A percentile compares a stretch with the other conserved stretches of the same genome.
phyloP scores from a whole-genome alignment of 352 stramenopile genomes.

The Peronosclerospora sorghi region DNA sequence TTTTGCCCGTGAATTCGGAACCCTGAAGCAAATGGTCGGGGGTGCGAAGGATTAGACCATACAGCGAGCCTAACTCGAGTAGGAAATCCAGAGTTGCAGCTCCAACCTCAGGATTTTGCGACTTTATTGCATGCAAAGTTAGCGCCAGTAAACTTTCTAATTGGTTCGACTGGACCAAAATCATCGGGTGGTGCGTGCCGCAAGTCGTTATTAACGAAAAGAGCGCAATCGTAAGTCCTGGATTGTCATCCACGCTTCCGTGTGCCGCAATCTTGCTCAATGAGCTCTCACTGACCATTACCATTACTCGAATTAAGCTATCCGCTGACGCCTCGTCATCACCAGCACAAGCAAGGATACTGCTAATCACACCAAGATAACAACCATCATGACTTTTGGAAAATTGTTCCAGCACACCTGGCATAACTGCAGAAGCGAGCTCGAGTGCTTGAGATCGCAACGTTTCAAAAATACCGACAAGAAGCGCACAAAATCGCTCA shows the following conservation, averaged over 20 bases:
- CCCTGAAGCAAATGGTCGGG: slow-evolving; percentile 34
- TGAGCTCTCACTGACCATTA: slow-evolving; percentile 42
- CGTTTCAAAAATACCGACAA: slow-evolving; percentile 49
- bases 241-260: too few relatives aligned
- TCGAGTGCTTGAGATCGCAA: slow-evolving; percentile 53
- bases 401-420: slow-evolving; percentile 51
- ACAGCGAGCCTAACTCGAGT: slow-evolving; percentile 54
- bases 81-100: slow-evolving; percentile 47
- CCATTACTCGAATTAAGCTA: too few relatives aligned
- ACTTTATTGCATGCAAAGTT: too few relatives aligned
- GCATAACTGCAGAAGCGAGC: slow-evolving; percentile 50
- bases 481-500: slow-evolving; percentile 40
- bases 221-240: slow-evolving; percentile 34
- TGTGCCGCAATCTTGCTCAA: slow-evolving; percentile 42
- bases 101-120: slow-evolving; percentile 57
- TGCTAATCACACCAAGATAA: slow-evolving; percentile 60
- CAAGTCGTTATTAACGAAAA: too few relatives aligned
- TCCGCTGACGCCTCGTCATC: slow-evolving; percentile 48
- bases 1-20: slow-evolving; percentile 37
- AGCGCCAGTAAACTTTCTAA: slow-evolving; percentile 47
- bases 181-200: slow-evolving; percentile 36
- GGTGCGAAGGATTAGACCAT: slow-evolving; percentile 59
- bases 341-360: too few relatives aligned
- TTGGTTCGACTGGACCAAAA: slow-evolving; percentile 60
- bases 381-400: slow-evolving; percentile 40